Evolutionary conservation across 805 yeast species (phyloP).

Genomic region (Zygosaccharomyces pseudorouxii): DNA sequence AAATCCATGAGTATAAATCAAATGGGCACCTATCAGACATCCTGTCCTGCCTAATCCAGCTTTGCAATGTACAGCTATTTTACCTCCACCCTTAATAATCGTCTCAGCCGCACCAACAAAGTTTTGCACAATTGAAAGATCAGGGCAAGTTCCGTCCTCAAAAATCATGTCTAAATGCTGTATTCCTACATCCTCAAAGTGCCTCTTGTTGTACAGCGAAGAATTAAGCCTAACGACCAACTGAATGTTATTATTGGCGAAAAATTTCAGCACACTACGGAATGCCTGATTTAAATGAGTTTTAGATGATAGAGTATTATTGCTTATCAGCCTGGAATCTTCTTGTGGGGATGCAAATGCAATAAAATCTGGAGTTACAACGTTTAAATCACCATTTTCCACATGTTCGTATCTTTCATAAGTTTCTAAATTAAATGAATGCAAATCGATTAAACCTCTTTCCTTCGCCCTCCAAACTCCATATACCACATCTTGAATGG

Average conservation of each 20-base stretch:
- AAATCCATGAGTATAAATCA: conserved; percentile 93
- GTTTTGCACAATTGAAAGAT: conserved; percentile 85
- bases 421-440: conserved; percentile 83
- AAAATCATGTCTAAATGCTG: conserved; percentile 93
- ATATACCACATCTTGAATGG: conserved; percentile 91
- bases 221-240: conserved; percentile 90
- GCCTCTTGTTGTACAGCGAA: conserved; percentile 78
- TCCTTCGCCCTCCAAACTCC: conserved; percentile 98
- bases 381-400: conserved; percentile 94
- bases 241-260: conserved; percentile 67
- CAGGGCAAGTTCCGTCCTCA: conserved; percentile 98
- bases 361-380: conserved; percentile 85
- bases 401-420: conserved; percentile 93
- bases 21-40: conserved; percentile 93
- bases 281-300: conserved; percentile 63
- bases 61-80: conserved; percentile 97
- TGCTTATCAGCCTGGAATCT: conserved; percentile 36
- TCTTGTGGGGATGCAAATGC: conserved; percentile 98
- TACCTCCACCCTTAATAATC: conserved; percentile 77
- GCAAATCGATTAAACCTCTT: conserved; percentile 79
- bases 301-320: conserved; percentile 19
- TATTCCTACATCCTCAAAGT: conserved; percentile 77
- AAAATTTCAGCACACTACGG: conserved; percentile 73
- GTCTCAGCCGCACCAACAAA: conserved; percentile 95
- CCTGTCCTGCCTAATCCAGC: conserved; percentile 99